Percentiles rank a stretch among this genome's conserved stretches.
These are phyloP conservation scores for Termitomyces sp. DNA, from an alignment of 1,284 basidiomycete species.

Conservation along the genomic window DNA sequence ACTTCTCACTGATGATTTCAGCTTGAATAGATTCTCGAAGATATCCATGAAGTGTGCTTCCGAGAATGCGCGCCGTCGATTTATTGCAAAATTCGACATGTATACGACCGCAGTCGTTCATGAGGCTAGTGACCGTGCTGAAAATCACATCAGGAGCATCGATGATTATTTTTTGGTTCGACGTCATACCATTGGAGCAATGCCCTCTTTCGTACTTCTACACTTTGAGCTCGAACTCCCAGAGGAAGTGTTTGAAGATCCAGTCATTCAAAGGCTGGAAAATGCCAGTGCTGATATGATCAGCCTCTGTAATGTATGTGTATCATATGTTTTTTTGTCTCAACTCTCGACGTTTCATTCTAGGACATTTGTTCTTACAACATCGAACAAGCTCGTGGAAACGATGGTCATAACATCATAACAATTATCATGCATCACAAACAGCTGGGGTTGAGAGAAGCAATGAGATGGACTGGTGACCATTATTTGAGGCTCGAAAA, in stretches of 20 bases:
- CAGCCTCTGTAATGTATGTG: background rate
- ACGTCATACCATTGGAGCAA: background rate
- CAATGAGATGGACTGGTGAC: background rate
- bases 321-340: no score
- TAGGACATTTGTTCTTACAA: constrained; percentile 1
- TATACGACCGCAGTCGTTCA: background rate
- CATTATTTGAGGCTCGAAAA: background rate
- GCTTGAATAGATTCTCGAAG: background rate
- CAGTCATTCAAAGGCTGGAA: background rate
- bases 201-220: background rate
- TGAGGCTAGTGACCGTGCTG: background rate
- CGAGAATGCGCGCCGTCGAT: background rate
- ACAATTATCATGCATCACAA: background rate
- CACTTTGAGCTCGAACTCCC: background rate
- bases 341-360: background rate
- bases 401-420: background rate
- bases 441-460: background rate
- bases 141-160: background rate
- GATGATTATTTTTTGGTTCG: background rate
- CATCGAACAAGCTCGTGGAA: background rate
- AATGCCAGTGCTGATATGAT: background rate
- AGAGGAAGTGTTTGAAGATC: background rate
- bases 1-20: background rate
- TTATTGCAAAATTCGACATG: background rate
- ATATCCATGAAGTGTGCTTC: background rate